A percentile compares a stretch with the other conserved stretches of the same genome.
Conservation (phyloP, 2,329 filamentous ascomycete species). For the Canariomyces notabilis region DNA sequence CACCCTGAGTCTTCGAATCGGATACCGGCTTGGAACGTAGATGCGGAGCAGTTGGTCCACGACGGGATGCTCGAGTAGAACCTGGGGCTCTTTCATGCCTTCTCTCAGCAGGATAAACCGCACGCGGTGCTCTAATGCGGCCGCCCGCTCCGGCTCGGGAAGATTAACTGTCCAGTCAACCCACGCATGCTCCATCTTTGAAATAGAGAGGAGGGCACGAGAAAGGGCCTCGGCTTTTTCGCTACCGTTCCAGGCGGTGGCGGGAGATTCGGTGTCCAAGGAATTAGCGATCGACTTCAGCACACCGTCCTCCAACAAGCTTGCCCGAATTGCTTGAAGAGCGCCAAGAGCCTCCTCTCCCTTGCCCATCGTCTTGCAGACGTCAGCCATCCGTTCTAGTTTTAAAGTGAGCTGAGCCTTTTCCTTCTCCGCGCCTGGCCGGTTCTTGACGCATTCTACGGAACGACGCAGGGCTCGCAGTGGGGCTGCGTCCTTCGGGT, state of each 20-base stretch:
- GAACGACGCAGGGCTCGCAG: constrained; percentile 58
- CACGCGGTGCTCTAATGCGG: constrained; percentile 57
- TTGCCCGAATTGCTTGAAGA: constrained; percentile 56
- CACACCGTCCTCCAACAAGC: constrained; percentile 54
- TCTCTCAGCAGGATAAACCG: constrained; percentile 41
- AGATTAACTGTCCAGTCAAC: constrained; percentile 53
- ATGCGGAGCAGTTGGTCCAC: constrained; percentile 45
- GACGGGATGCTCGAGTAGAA: constrained; percentile 41
- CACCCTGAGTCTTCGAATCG: constrained; percentile 48
- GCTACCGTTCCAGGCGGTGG: constrained; percentile 47
- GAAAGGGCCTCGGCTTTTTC: constrained; percentile 50
- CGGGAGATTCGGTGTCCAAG: constrained; percentile 46
- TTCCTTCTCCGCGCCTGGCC: constrained; percentile 50
- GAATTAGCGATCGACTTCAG: constrained; percentile 48
- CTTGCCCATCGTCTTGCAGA: constrained; percentile 49
- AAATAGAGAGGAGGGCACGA: constrained; percentile 54
- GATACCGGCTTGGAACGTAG: constrained; percentile 46
- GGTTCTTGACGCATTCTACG: constrained; percentile 55
- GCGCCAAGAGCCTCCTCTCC: constrained; percentile 54
- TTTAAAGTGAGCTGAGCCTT: constrained; percentile 58
- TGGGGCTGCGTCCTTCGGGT: constrained; percentile 38
- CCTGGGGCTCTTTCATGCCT: constrained; percentile 29
- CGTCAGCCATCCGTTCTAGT: constrained; percentile 60
- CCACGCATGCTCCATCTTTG: constrained; percentile 53
- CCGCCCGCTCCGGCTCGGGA: constrained; percentile 47